These are phyloP conservation scores for Linum trigynum DNA, from an alignment of 345 rosid species.

Conservation along the genomic window DNA sequence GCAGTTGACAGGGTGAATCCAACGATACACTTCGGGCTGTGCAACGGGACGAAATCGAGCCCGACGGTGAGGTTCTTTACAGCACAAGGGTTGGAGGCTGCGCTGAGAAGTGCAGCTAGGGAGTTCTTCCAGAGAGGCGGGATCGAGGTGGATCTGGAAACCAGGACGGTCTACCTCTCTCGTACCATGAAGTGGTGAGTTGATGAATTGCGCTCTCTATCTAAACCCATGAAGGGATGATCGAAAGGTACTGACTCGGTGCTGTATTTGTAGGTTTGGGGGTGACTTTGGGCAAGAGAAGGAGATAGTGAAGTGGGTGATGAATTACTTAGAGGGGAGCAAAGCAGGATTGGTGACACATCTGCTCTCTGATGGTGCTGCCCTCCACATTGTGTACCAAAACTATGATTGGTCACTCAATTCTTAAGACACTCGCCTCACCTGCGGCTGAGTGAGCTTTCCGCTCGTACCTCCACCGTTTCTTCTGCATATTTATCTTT, in stretches of 20 bases:
- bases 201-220: not conserved
- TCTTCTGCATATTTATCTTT: too few species aligned
- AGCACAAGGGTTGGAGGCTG: slow-evolving; percentile 51
- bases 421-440: slow-evolving; percentile 13
- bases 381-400: slow-evolving; percentile 51
- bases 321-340: slow-evolving; percentile 59
- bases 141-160: slow-evolving; percentile 50
- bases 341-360: slow-evolving; percentile 65
- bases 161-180: slow-evolving; percentile 51
- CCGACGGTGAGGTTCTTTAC: slow-evolving; percentile 74
- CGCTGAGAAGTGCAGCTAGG: slow-evolving; percentile 55
- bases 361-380: slow-evolving; percentile 60
- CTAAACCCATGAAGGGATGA: not conserved
- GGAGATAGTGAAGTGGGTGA: slow-evolving; percentile 58
- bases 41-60: slow-evolving; percentile 75
- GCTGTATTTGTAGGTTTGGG: slow-evolving; percentile 42
- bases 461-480: too few species aligned
- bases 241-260: not conserved
- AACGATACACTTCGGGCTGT: slow-evolving; percentile 71
- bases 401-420: slow-evolving; percentile 75
- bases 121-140: slow-evolving; percentile 63
- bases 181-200: slow-evolving; percentile 71
- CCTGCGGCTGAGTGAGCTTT: too few species aligned
- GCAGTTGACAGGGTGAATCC: slow-evolving; percentile 51
- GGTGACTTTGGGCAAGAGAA: slow-evolving; percentile 65